These are phyloP conservation scores for Penicillium verhagenii DNA, from an alignment of 495 filamentous ascomycete species.

Conservation along the genomic window DNA sequence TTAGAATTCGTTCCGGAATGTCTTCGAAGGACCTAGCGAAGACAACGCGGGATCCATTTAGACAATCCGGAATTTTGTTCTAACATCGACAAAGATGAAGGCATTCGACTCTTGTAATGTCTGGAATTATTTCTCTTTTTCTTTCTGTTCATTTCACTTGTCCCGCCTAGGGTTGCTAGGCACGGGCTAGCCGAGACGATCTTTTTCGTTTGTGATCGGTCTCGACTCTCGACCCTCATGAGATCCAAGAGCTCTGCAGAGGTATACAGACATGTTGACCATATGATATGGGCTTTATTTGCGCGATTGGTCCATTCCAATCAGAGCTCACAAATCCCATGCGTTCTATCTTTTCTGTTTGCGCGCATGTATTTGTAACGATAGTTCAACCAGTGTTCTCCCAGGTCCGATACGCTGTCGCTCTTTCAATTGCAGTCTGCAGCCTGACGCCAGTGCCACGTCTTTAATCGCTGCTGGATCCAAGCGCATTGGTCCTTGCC, in stretches of 20 bases:
- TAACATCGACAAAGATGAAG: neutral
- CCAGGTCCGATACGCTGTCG: too few relatives aligned
- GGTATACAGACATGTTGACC: too few relatives aligned
- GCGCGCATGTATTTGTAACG: neutral
- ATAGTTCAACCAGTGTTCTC: too few relatives aligned
- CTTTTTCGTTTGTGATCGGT: constrained; percentile 7
- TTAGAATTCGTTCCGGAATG: constrained; percentile 16
- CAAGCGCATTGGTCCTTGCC: neutral
- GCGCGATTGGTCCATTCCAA: neutral
- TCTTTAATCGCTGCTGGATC: too few relatives aligned
- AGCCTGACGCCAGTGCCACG: too few relatives aligned
- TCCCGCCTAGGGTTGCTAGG: neutral
- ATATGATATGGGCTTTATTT: neutral
- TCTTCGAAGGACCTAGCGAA: neutral
- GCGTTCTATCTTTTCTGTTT: neutral
- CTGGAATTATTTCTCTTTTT: neutral
- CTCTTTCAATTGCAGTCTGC: too few relatives aligned
- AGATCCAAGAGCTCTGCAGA: too few relatives aligned
- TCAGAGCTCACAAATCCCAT: neutral
- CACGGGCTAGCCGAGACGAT: constrained; percentile 17
- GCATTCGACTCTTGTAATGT: too few relatives aligned
- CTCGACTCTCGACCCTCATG: constrained; percentile 4
- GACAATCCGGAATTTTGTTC: neutral
- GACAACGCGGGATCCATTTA: neutral
- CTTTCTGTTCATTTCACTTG: neutral